These are phyloP conservation scores for Coemansia sp. DNA, from an alignment of 192 early-diverging fungal species.

Conservation along the genomic window DNA sequence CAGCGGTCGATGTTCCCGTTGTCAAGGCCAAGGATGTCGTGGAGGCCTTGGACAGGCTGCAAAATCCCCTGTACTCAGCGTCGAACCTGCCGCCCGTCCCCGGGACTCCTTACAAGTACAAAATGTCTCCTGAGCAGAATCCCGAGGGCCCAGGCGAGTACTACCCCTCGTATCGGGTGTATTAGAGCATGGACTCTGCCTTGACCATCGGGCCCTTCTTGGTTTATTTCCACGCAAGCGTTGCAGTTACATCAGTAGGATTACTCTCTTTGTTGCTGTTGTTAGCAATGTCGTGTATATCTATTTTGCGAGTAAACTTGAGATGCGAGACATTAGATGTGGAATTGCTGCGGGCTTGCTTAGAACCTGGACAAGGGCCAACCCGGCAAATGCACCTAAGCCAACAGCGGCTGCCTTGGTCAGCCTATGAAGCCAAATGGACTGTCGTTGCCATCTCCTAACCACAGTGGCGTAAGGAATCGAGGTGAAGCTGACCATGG, in stretches of 20 bases:
- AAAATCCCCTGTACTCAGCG: constrained; percentile 56
- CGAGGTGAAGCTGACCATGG: constrained; percentile 92
- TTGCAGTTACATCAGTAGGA: not conserved
- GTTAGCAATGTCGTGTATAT: not conserved
- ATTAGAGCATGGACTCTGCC: constrained; percentile 9
- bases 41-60: constrained; percentile 55
- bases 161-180: constrained; percentile 55
- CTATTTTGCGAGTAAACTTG: not conserved
- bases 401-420: constrained; percentile 9
- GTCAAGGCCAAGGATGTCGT: constrained; percentile 40
- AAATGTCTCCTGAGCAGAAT: constrained; percentile 49
- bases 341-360: not conserved
- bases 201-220: no score
- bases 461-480: constrained; percentile 79
- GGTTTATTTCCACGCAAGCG: no score
- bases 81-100: constrained; percentile 61
- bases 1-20: constrained; percentile 15
- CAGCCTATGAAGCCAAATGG: constrained; percentile 34
- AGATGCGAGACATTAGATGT: not conserved
- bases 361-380: constrained; percentile 14
- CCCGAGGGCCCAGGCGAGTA: constrained; percentile 49
- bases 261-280: not conserved
- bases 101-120: constrained; percentile 49
- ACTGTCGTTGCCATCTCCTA: constrained; percentile 37
- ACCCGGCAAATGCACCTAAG: constrained; percentile 10